Evolutionary conservation across 371 early-diverging fungal genomes (phyloP).

Genomic region (Mortierella sp.): DNA sequence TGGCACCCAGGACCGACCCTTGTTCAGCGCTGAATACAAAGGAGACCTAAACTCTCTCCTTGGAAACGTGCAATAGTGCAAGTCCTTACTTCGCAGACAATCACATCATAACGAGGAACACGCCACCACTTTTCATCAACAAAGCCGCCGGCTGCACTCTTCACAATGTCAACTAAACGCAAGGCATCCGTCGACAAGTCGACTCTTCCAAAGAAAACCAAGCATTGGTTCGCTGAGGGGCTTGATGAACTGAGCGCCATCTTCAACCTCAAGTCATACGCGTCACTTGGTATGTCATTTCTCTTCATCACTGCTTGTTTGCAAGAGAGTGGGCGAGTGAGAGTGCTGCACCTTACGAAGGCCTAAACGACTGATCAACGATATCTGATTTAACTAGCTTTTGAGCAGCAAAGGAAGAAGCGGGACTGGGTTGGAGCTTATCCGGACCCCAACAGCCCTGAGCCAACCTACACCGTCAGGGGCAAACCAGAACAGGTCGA

Average conservation of each 20-base stretch:
- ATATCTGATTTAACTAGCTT: background rate
- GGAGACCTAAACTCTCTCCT: background rate
- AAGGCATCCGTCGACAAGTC: constrained; percentile 34
- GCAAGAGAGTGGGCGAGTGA: background rate
- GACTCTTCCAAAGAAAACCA: constrained; percentile 30
- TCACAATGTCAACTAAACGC: constrained; percentile 24
- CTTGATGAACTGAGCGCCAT: constrained; percentile 30
- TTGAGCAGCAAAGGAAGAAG: constrained; percentile 26
- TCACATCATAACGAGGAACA: background rate
- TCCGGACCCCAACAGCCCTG: constrained; percentile 19
- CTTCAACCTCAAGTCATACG: constrained; percentile 26
- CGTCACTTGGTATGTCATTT: constrained; percentile 21
- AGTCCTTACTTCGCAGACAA: background rate
- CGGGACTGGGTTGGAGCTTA: constrained; percentile 52
- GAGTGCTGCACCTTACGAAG: no score
- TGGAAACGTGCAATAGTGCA: background rate
- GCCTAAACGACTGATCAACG: no score
- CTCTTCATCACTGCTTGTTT: background rate
- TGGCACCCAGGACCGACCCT: background rate
- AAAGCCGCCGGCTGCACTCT: background rate
- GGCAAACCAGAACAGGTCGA: constrained; percentile 26
- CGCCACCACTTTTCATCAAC: background rate
- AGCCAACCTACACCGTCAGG: constrained; percentile 23
- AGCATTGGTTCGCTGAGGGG: constrained; percentile 26
- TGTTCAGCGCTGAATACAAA: background rate